Evolutionary conservation across 257 asterid genomes (phyloP).

Genomic region (Primulina tabacum): DNA sequence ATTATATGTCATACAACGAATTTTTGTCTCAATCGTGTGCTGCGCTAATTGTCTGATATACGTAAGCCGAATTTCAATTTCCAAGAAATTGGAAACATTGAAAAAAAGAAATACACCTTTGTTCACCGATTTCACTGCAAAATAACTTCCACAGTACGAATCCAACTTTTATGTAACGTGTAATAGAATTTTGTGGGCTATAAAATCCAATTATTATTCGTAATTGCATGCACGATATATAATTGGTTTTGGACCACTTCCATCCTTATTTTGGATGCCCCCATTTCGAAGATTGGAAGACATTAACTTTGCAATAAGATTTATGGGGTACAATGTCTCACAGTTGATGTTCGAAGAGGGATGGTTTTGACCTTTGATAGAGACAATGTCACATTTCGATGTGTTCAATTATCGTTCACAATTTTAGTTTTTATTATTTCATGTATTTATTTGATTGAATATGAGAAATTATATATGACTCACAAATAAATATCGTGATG

Average conservation of each 20-base stretch:
- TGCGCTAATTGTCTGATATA: constrained; percentile 5
- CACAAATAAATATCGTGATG: too few species aligned
- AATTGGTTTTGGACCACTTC: constrained; percentile 25
- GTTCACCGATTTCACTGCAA: constrained; percentile 23
- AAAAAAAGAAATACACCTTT: neutral
- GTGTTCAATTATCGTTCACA: neutral
- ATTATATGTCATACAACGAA: too few species aligned
- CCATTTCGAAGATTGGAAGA: constrained; percentile 20
- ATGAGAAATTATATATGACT: too few species aligned
- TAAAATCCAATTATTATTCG: constrained; percentile 2
- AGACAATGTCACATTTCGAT: neutral
- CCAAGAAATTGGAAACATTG: constrained; percentile 15
- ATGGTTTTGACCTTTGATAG: neutral
- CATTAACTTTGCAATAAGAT: neutral
- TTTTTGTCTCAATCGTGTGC: constrained; percentile 14
- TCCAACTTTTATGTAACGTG: constrained; percentile 2
- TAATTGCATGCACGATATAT: neutral
- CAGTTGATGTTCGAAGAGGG: constrained; percentile 7
- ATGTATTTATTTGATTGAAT: too few species aligned
- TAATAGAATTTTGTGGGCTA: constrained; percentile 23
- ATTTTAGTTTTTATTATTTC: too few species aligned
- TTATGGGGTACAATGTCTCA: constrained; percentile 31
- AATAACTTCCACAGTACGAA: constrained; percentile 11
- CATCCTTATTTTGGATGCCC: constrained; percentile 13
- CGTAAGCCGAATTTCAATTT: constrained; percentile 12